These are phyloP conservation scores for Gynostemma pentaphyllum DNA, from an alignment of 306 rosid genomes.

Conservation along the genomic window DNA sequence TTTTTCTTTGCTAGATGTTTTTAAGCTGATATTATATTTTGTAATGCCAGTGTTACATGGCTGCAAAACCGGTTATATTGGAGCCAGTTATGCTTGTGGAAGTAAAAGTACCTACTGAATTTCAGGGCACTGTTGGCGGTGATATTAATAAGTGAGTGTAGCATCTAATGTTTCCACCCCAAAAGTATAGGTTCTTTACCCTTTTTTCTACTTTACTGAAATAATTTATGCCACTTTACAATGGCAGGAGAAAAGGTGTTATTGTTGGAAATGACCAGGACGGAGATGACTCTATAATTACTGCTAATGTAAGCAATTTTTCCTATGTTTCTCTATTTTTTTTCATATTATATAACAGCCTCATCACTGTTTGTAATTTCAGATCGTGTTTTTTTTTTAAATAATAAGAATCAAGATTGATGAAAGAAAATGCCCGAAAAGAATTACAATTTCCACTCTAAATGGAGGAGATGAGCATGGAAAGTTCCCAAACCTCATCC, in stretches of 20 bases:
- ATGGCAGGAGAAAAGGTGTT: slow-evolving; percentile 77
- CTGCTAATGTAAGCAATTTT: slow-evolving; percentile 60
- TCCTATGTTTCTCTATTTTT: not conserved
- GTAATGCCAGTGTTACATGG: slow-evolving; percentile 58
- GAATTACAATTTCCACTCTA: too few relatives aligned
- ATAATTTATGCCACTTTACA: not conserved
- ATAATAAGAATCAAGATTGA: too few relatives aligned
- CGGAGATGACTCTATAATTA: slow-evolving; percentile 88
- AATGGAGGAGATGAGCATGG: too few relatives aligned
- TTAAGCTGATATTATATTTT: not conserved
- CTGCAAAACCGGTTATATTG: slow-evolving; percentile 81
- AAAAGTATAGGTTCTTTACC: slow-evolving; percentile 5
- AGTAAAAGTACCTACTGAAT: slow-evolving; percentile 92
- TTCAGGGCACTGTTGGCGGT: slow-evolving; percentile 95
- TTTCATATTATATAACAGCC: not conserved
- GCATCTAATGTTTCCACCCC: not conserved
- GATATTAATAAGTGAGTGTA: slow-evolving; percentile 82
- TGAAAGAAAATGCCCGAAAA: too few relatives aligned
- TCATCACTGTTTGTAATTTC: not conserved
- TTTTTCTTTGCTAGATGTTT: not conserved
- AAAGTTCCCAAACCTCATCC: too few relatives aligned
- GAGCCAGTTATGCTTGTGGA: slow-evolving; percentile 98
- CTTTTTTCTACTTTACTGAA: slow-evolving; percentile 3
- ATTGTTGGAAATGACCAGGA: slow-evolving; percentile 98
- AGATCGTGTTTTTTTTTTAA: not conserved